These are phyloP conservation scores for Hygrophoropsis aurantiaca DNA, from an alignment of 768 basidiomycete genomes.

Conservation along the genomic window DNA sequence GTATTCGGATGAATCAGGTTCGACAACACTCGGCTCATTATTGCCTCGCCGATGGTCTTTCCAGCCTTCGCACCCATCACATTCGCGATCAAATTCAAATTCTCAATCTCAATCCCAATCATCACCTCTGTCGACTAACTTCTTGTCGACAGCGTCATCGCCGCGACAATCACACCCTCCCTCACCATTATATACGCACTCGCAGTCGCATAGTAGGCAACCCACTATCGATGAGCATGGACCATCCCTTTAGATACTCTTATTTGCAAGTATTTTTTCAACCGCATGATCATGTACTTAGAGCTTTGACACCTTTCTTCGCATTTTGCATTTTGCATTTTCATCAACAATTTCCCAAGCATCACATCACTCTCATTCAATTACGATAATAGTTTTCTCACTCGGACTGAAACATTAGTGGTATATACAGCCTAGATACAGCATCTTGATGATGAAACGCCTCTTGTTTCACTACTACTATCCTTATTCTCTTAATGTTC, in stretches of 20 bases:
- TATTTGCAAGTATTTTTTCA: not conserved
- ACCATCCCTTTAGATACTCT: constrained; percentile 9
- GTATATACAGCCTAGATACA: constrained; percentile 4
- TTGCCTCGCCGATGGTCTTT: constrained; percentile 33
- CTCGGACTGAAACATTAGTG: constrained; percentile 7
- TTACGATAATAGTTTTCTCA: constrained; percentile 3
- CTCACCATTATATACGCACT: constrained; percentile 26
- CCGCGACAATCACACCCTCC: constrained; percentile 30
- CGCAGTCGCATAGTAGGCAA: constrained; percentile 27
- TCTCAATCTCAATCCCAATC: constrained; percentile 20
- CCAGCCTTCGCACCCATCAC: constrained; percentile 26
- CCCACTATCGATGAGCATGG: constrained; percentile 31
- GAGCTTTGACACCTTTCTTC: not conserved
- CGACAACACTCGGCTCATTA: constrained; percentile 34
- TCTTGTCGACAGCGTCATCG: constrained; percentile 23
- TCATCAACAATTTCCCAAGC: not conserved
- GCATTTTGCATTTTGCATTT: constrained; percentile 1
- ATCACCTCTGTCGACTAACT: constrained; percentile 4
- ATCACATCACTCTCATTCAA: not conserved
- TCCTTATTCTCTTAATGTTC: constrained; percentile 9
- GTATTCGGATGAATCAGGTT: constrained; percentile 34
- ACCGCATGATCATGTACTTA: constrained; percentile 1
- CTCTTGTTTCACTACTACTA: constrained; percentile 1
- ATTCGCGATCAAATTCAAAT: constrained; percentile 29
- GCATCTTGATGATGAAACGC: constrained; percentile 1